phyloP scores from a whole-genome alignment of 176 grass and related monocot genomes.

The Carex parvula region DNA sequence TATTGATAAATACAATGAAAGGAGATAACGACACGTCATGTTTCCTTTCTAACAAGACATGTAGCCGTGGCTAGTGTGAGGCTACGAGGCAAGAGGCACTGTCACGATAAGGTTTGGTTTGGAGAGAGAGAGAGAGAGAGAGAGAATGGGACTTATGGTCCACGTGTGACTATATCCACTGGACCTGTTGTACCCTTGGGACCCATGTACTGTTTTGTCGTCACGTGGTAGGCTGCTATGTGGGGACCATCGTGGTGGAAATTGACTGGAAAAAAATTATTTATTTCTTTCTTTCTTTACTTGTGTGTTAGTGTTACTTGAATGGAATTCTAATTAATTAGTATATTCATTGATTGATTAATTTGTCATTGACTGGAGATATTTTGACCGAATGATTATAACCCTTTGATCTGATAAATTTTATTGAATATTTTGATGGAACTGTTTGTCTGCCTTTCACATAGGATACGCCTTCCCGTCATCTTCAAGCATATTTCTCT shows the following conservation, averaged over 20 bases:
- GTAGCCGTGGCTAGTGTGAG: neutral
- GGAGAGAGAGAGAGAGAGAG: neutral
- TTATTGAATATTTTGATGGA: neutral
- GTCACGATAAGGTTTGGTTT: neutral
- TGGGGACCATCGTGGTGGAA: neutral
- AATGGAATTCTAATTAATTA: neutral
- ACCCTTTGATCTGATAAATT: neutral
- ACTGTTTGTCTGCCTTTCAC: neutral
- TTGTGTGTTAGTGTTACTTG: neutral
- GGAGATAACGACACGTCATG: neutral
- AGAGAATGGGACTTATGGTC: neutral
- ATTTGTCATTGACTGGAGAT: neutral
- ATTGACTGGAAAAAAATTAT: neutral
- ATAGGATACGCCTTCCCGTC: neutral
- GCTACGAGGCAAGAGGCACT: neutral
- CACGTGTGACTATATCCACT: conserved; percentile 8
- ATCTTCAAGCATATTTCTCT: neutral
- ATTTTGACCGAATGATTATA: neutral
- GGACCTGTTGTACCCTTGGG: neutral
- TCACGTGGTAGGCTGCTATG: neutral
- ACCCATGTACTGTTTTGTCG: neutral
- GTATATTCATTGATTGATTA: neutral
- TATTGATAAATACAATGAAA: neutral
- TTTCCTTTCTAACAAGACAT: neutral
- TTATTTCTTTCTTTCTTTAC: neutral